These are phyloP conservation scores for Vitellaria paradoxa DNA, from an alignment of 179 eudicot species.

Conservation along the genomic window DNA sequence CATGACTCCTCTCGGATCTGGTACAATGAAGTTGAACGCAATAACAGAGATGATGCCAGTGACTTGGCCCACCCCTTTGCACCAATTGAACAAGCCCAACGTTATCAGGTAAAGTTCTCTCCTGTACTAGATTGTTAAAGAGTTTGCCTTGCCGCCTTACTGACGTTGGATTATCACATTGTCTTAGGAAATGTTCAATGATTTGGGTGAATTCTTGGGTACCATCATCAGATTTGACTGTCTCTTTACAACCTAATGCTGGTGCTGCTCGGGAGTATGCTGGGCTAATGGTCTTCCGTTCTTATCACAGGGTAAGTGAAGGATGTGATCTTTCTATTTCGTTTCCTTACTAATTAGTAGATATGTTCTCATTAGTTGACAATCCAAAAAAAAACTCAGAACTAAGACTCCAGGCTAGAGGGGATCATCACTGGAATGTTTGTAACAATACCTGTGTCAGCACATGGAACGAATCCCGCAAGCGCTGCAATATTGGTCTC, in stretches of 20 bases:
- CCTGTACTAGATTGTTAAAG: no score
- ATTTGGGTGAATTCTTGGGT: slow-evolving; percentile 83
- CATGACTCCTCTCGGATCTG: slow-evolving; percentile 97
- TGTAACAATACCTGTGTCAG: slow-evolving; percentile 97
- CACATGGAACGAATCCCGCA: slow-evolving; percentile 98
- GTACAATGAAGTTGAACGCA: slow-evolving; percentile 98
- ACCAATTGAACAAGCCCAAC: slow-evolving; percentile 78
- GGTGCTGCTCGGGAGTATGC: slow-evolving; percentile 99
- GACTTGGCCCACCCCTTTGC: slow-evolving; percentile 99
- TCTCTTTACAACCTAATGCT: slow-evolving; percentile 97
- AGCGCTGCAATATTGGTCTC: slow-evolving; percentile 99
- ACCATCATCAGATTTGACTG: slow-evolving; percentile 93
- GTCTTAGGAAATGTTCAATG: slow-evolving; percentile 78
- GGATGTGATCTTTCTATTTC: no score
- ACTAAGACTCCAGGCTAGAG: slow-evolving; percentile 62
- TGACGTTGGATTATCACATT: not conserved
- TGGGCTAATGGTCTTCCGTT: slow-evolving; percentile 96
- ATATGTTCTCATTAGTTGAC: no score
- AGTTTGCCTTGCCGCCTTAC: no score
- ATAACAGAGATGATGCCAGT: slow-evolving; percentile 99
- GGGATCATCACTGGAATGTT: slow-evolving; percentile 95
- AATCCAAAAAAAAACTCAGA: not conserved
- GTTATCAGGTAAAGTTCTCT: slow-evolving; percentile 80
- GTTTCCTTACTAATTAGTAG: no score
- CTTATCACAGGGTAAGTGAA: slow-evolving; percentile 83